phyloP scores from a whole-genome alignment of 768 basidiomycete species.

The Leccinum subgranulosum region DNA sequence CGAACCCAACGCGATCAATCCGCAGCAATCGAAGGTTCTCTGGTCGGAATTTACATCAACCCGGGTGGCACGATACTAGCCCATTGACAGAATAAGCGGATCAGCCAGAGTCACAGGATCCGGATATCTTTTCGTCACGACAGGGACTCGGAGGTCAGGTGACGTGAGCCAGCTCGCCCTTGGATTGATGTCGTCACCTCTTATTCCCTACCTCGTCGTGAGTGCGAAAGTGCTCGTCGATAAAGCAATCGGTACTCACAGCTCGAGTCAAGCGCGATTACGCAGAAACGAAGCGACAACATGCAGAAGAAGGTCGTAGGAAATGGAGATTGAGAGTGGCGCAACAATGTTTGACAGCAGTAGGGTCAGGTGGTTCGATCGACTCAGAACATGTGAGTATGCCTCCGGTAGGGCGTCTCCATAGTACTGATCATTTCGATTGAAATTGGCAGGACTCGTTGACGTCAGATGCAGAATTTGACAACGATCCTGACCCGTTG shows the following conservation, averaged over 20 bases:
- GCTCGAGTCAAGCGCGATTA: conserved; percentile 40
- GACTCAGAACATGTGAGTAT: conserved; percentile 5
- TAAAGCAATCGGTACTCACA: conserved; percentile 4
- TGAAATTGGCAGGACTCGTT: conserved; percentile 10
- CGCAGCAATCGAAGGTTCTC: background rate
- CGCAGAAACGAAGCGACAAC: conserved; percentile 38
- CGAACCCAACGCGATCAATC: background rate
- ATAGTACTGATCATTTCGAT: background rate
- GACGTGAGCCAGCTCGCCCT: background rate
- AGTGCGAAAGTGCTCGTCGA: conserved; percentile 2
- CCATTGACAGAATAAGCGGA: background rate
- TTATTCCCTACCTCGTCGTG: conserved; percentile 19
- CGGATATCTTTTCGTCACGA: background rate
- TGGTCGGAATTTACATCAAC: too few relatives aligned
- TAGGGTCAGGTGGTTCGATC: conserved; percentile 17
- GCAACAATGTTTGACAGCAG: conserved; percentile 44
- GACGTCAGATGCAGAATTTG: conserved; percentile 23
- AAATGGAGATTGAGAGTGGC: conserved; percentile 52
- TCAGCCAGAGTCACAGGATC: background rate
- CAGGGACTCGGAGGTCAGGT: background rate
- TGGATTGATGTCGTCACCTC: conserved; percentile 18
- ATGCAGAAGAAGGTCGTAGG: conserved; percentile 55
- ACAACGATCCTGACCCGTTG: conserved; percentile 50
- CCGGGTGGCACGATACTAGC: background rate
- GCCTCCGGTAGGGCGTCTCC: background rate